Evolutionary conservation across 2,329 filamentous ascomycete genomes (phyloP).

Genomic region (Calcarisporium arbuscula): DNA sequence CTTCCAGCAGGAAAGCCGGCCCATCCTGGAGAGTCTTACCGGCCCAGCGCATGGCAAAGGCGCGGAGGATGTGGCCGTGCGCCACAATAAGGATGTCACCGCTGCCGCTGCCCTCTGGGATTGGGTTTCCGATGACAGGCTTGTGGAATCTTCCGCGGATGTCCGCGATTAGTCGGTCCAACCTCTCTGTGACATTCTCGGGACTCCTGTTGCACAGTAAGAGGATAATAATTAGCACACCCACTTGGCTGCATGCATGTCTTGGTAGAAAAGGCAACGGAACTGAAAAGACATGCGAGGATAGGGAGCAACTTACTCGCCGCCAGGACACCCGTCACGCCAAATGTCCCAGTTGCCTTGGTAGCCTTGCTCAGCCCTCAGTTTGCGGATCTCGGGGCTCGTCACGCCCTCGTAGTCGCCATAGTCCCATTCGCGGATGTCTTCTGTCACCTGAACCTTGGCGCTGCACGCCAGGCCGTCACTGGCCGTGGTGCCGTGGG

Average conservation of each 20-base stretch:
- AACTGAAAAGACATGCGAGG: background rate
- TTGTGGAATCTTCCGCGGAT: slow-evolving; percentile 62
- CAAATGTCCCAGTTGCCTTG: slow-evolving; percentile 72
- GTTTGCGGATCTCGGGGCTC: slow-evolving; percentile 57
- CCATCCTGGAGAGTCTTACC: slow-evolving; percentile 67
- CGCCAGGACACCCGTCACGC: slow-evolving; percentile 79
- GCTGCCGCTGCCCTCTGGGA: slow-evolving; percentile 2
- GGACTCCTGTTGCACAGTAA: slow-evolving; percentile 47
- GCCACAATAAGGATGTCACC: slow-evolving; percentile 60
- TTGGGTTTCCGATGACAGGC: slow-evolving; percentile 50
- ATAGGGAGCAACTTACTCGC: slow-evolving; percentile 57
- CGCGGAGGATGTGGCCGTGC: slow-evolving; percentile 83
- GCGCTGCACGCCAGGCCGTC: slow-evolving; percentile 47
- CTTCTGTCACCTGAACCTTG: slow-evolving; percentile 60
- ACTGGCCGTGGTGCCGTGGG: slow-evolving; percentile 32
- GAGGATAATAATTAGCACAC: background rate
- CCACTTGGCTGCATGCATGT: background rate
- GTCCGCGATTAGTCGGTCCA: slow-evolving; percentile 71
- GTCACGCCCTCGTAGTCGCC: slow-evolving; percentile 81
- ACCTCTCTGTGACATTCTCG: slow-evolving; percentile 61
- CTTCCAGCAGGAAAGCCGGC: slow-evolving; percentile 77
- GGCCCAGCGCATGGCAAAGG: slow-evolving; percentile 83
- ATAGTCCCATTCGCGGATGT: slow-evolving; percentile 82
- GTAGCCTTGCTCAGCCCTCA: slow-evolving; percentile 51
- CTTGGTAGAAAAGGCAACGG: background rate